phyloP scores from a whole-genome alignment of 306 rosid species.

The Fragaria iinumae region DNA sequence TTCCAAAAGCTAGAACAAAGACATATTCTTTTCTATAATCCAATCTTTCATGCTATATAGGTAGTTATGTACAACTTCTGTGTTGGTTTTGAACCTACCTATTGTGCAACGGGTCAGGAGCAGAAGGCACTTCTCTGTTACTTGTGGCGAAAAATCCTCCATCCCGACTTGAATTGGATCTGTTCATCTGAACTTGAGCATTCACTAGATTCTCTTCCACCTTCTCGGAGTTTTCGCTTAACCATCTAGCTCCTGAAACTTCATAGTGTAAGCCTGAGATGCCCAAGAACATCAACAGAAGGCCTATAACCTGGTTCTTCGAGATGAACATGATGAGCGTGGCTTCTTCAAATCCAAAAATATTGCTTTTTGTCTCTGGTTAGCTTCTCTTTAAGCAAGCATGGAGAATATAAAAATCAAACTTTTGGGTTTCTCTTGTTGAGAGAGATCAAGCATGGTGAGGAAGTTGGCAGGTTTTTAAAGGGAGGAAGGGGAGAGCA shows the following conservation, averaged over 20 bases:
- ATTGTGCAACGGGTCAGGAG: conserved; percentile 86
- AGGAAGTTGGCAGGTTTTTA: conserved; percentile 14
- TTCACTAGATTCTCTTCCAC: conserved; percentile 25
- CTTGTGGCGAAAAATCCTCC: conserved; percentile 34
- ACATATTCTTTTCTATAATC: background rate
- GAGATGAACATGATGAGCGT: conserved; percentile 41
- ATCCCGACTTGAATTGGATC: conserved; percentile 22
- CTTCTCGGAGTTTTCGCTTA: conserved; percentile 22
- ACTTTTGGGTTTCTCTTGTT: conserved; percentile 5
- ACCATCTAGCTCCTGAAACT: conserved; percentile 41
- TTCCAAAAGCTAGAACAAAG: background rate
- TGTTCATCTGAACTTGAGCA: conserved; percentile 29
- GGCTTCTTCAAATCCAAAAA: conserved; percentile 5
- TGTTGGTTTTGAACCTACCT: conserved; percentile 39
- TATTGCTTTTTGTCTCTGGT: conserved; percentile 12
- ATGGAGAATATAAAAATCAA: conserved; percentile 18
- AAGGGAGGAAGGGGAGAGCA: conserved; percentile 9
- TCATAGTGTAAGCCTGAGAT: conserved; percentile 33
- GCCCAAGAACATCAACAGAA: conserved; percentile 41
- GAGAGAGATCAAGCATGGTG: background rate
- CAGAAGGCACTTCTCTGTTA: conserved; percentile 67
- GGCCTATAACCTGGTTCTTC: conserved; percentile 33
- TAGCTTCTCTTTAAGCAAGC: conserved; percentile 18
- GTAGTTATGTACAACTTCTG: conserved; percentile 24
- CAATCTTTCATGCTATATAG: conserved; percentile 17